These are phyloP conservation scores for Kandelia obovata DNA, from an alignment of 345 rosid species.

Conservation along the genomic window DNA sequence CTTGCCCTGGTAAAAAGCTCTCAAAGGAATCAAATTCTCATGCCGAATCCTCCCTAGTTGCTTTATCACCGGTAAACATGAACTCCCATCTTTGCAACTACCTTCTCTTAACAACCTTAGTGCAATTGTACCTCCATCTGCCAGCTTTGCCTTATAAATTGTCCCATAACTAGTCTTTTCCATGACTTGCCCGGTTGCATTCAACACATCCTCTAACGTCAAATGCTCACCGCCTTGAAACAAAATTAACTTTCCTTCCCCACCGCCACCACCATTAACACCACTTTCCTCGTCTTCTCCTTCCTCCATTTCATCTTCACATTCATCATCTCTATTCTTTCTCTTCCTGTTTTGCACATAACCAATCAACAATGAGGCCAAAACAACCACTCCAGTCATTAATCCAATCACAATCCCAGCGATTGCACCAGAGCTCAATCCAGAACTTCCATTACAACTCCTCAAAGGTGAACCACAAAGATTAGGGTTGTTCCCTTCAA, in stretches of 20 bases:
- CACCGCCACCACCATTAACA: slow-evolving; percentile 27
- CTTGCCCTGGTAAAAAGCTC: slow-evolving; percentile 97
- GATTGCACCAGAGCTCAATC: slow-evolving; percentile 79
- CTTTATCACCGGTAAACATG: slow-evolving; percentile 69
- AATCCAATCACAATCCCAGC: slow-evolving; percentile 95
- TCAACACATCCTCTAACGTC: slow-evolving; percentile 84
- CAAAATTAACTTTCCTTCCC: slow-evolving; percentile 82
- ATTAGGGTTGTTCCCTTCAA: slow-evolving; percentile 74
- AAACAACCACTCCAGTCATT: slow-evolving; percentile 83
- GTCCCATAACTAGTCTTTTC: slow-evolving; percentile 96
- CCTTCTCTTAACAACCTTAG: slow-evolving; percentile 93
- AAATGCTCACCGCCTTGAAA: slow-evolving; percentile 98
- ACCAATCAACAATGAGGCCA: slow-evolving; percentile 78
- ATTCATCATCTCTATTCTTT: slow-evolving; percentile 47
- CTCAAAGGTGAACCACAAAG: slow-evolving; percentile 84
- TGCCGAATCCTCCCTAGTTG: slow-evolving; percentile 81
- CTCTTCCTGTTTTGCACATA: slow-evolving; percentile 84
- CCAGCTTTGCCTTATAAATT: slow-evolving; percentile 90
- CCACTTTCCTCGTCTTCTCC: slow-evolving; percentile 59
- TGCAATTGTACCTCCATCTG: slow-evolving; percentile 92
- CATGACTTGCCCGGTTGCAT: slow-evolving; percentile 94
- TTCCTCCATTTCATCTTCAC: slow-evolving; percentile 76
- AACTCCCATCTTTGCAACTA: slow-evolving; percentile 76
- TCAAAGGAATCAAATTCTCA: slow-evolving; percentile 82
- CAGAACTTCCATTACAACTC: slow-evolving; percentile 54